Evolutionary conservation across 2,329 filamentous ascomycete species (phyloP).

Genomic region (Hypoxylon sp.): DNA sequence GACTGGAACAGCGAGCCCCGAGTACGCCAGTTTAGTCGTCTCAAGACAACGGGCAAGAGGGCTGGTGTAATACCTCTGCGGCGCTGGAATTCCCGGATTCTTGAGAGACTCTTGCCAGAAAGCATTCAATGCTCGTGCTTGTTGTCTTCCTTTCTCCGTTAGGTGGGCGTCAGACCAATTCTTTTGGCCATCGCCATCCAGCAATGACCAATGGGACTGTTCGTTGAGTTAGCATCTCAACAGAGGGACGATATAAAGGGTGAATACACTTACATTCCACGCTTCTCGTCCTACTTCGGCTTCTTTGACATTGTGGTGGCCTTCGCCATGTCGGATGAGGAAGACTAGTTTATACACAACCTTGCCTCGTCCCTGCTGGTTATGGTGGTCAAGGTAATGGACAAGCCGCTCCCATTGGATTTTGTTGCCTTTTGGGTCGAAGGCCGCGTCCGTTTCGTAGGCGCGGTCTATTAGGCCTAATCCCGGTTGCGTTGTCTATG

Average conservation of each 20-base stretch:
- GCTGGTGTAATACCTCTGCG: conserved; percentile 69
- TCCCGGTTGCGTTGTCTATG: conserved; percentile 31
- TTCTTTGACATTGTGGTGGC: conserved; percentile 46
- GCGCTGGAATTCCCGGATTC: conserved; percentile 65
- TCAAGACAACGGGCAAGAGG: conserved; percentile 72
- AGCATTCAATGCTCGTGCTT: conserved; percentile 65
- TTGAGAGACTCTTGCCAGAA: conserved; percentile 66
- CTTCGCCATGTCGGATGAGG: conserved; percentile 44
- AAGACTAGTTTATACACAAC: conserved; percentile 59
- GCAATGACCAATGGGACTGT: conserved; percentile 55
- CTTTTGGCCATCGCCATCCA: conserved; percentile 57
- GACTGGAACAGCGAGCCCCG: conserved; percentile 56
- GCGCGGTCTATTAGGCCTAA: conserved; percentile 39
- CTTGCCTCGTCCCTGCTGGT: conserved; percentile 64
- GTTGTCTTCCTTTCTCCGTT: conserved; percentile 65
- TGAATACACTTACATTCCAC: conserved; percentile 40
- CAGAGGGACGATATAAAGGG: not conserved
- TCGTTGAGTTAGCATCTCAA: not conserved
- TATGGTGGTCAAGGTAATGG: conserved; percentile 63
- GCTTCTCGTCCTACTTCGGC: conserved; percentile 37
- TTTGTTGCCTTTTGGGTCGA: conserved; percentile 46
- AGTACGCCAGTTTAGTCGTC: conserved; percentile 68
- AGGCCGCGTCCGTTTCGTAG: conserved; percentile 41
- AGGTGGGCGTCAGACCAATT: conserved; percentile 64
- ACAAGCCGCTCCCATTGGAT: conserved; percentile 69